Evolutionary conservation across 345 rosid genomes (phyloP).

Genomic region (Eucalyptus decipiens): DNA sequence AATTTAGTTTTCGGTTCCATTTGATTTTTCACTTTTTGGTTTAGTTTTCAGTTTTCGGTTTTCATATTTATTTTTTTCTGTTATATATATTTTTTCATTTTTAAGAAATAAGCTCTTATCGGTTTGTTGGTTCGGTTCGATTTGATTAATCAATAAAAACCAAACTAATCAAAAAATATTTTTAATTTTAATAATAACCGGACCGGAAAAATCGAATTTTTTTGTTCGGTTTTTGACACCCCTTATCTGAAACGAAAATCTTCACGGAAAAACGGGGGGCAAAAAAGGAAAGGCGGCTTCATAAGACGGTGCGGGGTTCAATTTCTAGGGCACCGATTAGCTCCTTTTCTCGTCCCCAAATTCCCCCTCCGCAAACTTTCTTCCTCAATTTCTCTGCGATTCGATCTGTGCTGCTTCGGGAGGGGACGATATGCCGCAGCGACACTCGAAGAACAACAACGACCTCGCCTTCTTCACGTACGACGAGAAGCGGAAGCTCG

Average conservation of each 20-base stretch:
- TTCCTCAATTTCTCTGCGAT: not conserved
- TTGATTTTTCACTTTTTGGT: fast-evolving
- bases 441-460: slow-evolving; percentile 96
- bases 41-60: fast-evolving
- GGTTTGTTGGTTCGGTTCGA: fast-evolving
- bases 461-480: slow-evolving; percentile 96
- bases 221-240: fast-evolving
- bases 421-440: slow-evolving; percentile 36
- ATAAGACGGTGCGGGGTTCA: not conserved
- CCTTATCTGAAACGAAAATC: not conserved
- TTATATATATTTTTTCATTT: too few species aligned
- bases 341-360: not conserved
- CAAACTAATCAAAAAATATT: too few species aligned
- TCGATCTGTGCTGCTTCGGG: not conserved
- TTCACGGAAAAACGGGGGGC: not conserved
- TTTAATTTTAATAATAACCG: fast-evolving
- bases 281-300: not conserved
- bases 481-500: slow-evolving; percentile 92
- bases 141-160: fast-evolving
- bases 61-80: fast-evolving
- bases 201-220: too few species aligned
- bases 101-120: fast-evolving
- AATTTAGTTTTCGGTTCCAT: fast-evolving
- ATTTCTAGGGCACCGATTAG: not conserved
- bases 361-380: not conserved